Evolutionary conservation across 2,329 filamentous ascomycete species (phyloP), one percentile per base, ranked within the genome.

Genomic region (Aureobasidium sp.): DNA sequence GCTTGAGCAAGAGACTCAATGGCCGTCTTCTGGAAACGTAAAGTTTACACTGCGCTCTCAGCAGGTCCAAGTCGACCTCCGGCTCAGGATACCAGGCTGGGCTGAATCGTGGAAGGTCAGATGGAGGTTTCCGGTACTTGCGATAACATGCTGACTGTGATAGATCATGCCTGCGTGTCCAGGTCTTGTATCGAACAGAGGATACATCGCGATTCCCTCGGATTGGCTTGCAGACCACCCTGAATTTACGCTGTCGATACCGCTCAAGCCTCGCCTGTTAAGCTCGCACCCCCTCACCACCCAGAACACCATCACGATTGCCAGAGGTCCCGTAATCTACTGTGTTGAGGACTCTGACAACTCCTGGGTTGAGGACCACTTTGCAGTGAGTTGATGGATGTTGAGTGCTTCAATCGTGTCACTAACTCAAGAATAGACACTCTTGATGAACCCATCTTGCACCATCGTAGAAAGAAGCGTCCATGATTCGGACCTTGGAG

Each of bases 311-410:
- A 69, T 88, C 43, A 80, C 84, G 1, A 73, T 90, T 9, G 86
- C 83, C 2, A 81, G 87, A 5, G 88, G 88, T 0, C 88, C 88
- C 0, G 71, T 90, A 8, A 77, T 90, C 7, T 90, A 90, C 73
- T 90, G 87, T 66, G 81, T 86, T 5, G 88, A 91, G 71, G 88
- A 90, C 64, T 71, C 80, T 9, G 87, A 90, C 69, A 88, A 90
- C 65, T 42, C 75, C 0, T 88, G 85, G 85, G 87, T 85, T 59
- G 70, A 77, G 1, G 81, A 88, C 69, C 86, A 89, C 72, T 88
- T 88, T 78, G 86, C 83, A 69, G 77, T 80, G 25, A 38, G 33
- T 61, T 10, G 36, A 25, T 9, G 7, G 11, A 11, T 16, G 11
- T 4, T 2, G 33, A 25, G 20, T 15, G 9, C 20, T 56, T 11